phyloP scores from a whole-genome alignment of 495 filamentous ascomycete species.

The Entonaema liquescens region DNA sequence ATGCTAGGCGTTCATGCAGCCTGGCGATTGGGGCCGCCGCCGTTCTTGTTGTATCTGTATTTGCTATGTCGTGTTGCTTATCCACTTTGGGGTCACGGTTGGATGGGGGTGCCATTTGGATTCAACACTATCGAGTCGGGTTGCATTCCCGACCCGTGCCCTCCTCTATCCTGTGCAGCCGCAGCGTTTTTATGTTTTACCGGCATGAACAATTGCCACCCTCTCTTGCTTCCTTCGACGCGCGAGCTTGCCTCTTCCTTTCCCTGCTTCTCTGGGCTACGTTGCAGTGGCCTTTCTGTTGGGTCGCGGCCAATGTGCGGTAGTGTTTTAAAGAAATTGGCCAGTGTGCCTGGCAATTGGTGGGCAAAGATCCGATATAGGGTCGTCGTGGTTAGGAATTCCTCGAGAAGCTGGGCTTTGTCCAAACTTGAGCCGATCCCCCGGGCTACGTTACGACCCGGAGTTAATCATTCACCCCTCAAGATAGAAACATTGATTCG shows the following conservation, averaged over 20 bases:
- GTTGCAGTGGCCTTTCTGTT: constrained; percentile 43
- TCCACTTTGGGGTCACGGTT: constrained; percentile 36
- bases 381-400: constrained; percentile 28
- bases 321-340: constrained; percentile 42
- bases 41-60: constrained; percentile 37
- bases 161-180: constrained; percentile 43
- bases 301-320: constrained; percentile 40
- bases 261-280: constrained; percentile 31
- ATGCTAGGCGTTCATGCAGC: constrained; percentile 45
- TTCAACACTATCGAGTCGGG: constrained; percentile 44
- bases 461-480: constrained; percentile 34
- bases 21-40: constrained; percentile 37
- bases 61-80: constrained; percentile 42
- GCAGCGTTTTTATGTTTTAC: constrained; percentile 44
- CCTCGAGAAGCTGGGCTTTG: constrained; percentile 25
- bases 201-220: constrained; percentile 44
- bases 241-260: constrained; percentile 15
- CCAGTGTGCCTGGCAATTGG: constrained; percentile 31
- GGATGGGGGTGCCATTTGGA: constrained; percentile 34
- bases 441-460: constrained; percentile 34
- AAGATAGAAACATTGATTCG: constrained; percentile 28
- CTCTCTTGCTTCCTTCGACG: constrained; percentile 24
- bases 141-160: constrained; percentile 44
- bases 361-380: constrained; percentile 35
- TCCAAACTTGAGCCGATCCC: constrained; percentile 37